These are phyloP conservation scores for Trichophaea hybrida DNA, from an alignment of 2,329 filamentous ascomycete species.

Conservation along the genomic window DNA sequence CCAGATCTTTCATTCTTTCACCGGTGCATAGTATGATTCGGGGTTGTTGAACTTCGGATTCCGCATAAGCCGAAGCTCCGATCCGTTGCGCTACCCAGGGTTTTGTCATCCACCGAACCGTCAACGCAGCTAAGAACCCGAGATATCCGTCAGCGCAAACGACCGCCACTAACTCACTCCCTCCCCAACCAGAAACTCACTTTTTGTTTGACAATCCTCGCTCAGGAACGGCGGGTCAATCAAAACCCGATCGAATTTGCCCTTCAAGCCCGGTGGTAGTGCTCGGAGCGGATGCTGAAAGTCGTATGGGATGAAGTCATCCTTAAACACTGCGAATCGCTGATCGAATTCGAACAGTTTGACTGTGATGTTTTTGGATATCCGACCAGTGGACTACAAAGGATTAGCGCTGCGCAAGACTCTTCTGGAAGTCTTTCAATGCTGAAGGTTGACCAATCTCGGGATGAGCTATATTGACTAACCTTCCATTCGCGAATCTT, in stretches of 20 bases:
- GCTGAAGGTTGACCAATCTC: background rate
- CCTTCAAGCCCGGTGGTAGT: slow-evolving; percentile 27
- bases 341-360: slow-evolving; percentile 59
- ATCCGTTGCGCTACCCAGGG: slow-evolving; percentile 27
- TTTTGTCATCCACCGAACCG: slow-evolving; percentile 57
- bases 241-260: slow-evolving; percentile 52
- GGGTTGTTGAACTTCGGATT: slow-evolving; percentile 24
- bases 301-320: slow-evolving; percentile 62
- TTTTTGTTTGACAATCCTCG: slow-evolving; percentile 67
- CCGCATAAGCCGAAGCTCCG: background rate
- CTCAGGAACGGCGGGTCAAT: slow-evolving; percentile 68
- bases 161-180: background rate
- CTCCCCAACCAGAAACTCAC: slow-evolving; percentile 32
- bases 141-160: background rate
- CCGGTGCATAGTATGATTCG: slow-evolving; percentile 57
- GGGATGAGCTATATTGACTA: slow-evolving; percentile 22
- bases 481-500: slow-evolving; percentile 58
- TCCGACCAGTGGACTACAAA: slow-evolving; percentile 10
- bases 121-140: slow-evolving; percentile 46
- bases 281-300: slow-evolving; percentile 49
- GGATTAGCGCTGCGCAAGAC: background rate
- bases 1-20: slow-evolving; percentile 54
- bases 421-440: background rate
- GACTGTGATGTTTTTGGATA: slow-evolving; percentile 39
- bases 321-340: slow-evolving; percentile 53